phyloP scores from a whole-genome alignment of 192 early-diverging fungal genomes.

The Dispira parvispora region DNA sequence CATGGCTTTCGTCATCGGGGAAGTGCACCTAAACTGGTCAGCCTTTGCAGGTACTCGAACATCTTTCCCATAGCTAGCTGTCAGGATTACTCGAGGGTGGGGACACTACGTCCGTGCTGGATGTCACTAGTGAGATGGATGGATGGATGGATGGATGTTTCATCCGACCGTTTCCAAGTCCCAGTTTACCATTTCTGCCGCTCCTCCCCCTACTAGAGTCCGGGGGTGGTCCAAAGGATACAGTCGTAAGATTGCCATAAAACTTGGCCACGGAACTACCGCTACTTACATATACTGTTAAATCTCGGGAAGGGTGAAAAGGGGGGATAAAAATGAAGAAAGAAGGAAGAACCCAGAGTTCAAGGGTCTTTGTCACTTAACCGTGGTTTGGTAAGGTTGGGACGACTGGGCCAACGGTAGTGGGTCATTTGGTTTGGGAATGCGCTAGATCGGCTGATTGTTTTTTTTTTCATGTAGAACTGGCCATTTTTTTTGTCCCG shows the following conservation, averaged over 20 bases:
- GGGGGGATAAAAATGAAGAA: neutral
- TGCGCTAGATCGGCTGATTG: too few species aligned
- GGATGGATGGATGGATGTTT: neutral
- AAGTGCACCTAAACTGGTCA: neutral
- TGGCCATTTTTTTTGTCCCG: too few species aligned
- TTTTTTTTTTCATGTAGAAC: too few species aligned
- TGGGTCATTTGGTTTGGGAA: too few species aligned
- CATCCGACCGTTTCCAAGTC: neutral
- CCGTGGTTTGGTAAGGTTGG: too few species aligned
- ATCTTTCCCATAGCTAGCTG: neutral
- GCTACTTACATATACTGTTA: constrained; percentile 8
- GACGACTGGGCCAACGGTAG: too few species aligned
- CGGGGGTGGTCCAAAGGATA: neutral
- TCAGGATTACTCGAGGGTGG: neutral
- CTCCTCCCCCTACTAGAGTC: neutral
- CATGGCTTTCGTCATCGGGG: neutral
- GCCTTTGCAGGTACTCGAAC: neutral
- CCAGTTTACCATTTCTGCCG: neutral
- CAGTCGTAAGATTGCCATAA: neutral
- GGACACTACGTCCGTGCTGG: neutral
- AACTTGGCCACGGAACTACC: neutral
- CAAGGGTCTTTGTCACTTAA: too few species aligned
- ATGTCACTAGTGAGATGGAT: neutral
- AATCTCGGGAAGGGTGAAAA: neutral
- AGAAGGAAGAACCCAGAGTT: constrained; percentile 4